phyloP scores from a whole-genome alignment of 306 rosid genomes.

The Citrullus colocynthis region DNA sequence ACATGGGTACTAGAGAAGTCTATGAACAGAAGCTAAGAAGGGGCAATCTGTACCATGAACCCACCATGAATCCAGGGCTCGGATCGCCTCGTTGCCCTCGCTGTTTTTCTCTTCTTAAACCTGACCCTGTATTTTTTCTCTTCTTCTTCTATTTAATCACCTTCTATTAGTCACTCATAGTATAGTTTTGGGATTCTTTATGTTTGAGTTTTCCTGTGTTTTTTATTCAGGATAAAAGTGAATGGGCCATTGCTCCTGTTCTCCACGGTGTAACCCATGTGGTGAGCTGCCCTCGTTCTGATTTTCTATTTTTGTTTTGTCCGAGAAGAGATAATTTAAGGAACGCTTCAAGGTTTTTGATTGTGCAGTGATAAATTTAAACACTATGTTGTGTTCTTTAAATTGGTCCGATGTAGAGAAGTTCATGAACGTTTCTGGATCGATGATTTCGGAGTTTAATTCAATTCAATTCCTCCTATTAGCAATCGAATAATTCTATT shows the following conservation, averaged over 20 bases:
- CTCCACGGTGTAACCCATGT: constrained; percentile 64
- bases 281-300: constrained; percentile 31
- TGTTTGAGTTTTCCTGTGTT: not conserved
- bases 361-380: not conserved
- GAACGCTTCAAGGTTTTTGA: not conserved
- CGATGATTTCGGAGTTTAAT: not conserved
- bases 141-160: not conserved
- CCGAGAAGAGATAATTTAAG: not conserved
- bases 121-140: constrained; percentile 25
- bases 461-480: not conserved
- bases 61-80: constrained; percentile 84
- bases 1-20: constrained; percentile 79
- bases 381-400: not conserved
- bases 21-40: constrained; percentile 70
- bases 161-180: not conserved
- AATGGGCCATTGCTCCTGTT: constrained; percentile 74
- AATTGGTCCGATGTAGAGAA: not conserved
- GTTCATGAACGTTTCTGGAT: not conserved
- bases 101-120: constrained; percentile 63
- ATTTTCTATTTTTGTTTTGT: not conserved
- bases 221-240: constrained; percentile 42
- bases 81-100: constrained; percentile 89
- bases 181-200: not conserved
- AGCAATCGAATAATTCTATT: not conserved
- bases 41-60: constrained; percentile 69